Conservation (phyloP, 768 basidiomycete genomes). For the Tubosaeta brunneosetosa region DNA sequence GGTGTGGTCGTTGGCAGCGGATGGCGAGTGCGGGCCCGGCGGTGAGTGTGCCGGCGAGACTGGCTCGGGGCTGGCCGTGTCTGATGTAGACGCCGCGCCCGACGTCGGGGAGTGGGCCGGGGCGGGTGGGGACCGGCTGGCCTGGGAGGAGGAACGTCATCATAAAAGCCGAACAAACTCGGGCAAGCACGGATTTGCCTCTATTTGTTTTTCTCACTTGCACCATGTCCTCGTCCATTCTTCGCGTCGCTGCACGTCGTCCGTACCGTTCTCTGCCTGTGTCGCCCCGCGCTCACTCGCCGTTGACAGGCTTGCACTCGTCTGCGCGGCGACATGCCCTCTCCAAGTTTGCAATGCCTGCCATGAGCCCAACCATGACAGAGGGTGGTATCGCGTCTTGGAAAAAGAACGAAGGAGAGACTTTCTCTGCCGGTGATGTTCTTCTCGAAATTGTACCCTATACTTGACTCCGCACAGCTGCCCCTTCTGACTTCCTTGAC, state of each 20-base stretch:
- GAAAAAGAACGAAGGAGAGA: constrained; percentile 96
- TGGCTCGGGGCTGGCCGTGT: constrained; percentile 62
- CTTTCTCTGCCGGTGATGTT: constrained; percentile 87
- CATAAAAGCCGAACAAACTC: constrained; percentile 2
- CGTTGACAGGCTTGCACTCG: constrained; percentile 66
- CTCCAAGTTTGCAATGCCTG: constrained; percentile 90
- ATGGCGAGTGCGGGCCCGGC: constrained; percentile 52
- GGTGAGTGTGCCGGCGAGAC: constrained; percentile 60
- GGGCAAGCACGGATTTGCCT: constrained; percentile 24
- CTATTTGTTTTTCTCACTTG: constrained; percentile 18
- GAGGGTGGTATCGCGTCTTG: constrained; percentile 97
- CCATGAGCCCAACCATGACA: constrained; percentile 99
- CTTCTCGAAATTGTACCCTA: constrained; percentile 83
- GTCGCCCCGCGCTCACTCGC: not conserved
- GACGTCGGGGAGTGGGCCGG: constrained; percentile 50
- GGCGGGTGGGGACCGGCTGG: constrained; percentile 61
- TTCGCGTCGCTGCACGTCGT: constrained; percentile 67
- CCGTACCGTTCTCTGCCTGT: constrained; percentile 21
- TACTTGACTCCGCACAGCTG: not conserved
- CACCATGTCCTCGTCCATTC: constrained; percentile 58
- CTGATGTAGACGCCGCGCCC: constrained; percentile 65
- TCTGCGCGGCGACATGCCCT: constrained; percentile 77
- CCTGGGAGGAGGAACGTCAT: constrained; percentile 62
- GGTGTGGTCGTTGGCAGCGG: constrained; percentile 62
- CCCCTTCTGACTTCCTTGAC: constrained; percentile 8